Base-by-base conservation (phyloP, 441 rosid species). In the Populus trichocarpa region DNA sequence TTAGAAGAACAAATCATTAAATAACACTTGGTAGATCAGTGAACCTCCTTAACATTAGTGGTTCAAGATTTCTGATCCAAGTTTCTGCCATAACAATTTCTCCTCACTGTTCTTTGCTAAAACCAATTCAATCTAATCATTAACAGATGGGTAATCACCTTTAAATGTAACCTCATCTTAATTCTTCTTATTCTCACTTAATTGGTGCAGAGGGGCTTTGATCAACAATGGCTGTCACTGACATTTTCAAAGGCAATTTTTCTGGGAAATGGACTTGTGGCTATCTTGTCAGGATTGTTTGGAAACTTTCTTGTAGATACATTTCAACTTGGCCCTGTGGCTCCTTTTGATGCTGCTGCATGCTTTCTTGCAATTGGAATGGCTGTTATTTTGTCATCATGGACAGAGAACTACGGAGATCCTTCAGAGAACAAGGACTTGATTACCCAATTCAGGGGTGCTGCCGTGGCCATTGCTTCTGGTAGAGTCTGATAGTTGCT, bases 331-430 rank as follows among this genome's bases (percentile, higher is more conserved):
- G 98, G 97, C 33, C 99, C 99, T 35, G 97, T 93, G 71, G 94
- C 99, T 69, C 98, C 99, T 42, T 95, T 93, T 76, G 97, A 95
- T 83, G 99, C 99, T 73, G 97, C 99, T n/a, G 89, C 97, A 70
- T 93, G 97, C 87, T 90, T 95, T 86, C 92, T 95, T 73, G 92
- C 97, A 63, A 90, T 95, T 28, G 98, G 97, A 28, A 88, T 92
- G 98, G 96, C 93, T 26, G 59, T 95, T 81, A 95, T 95, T 35
- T 73, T 93, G 18, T 93, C 97, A 4, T 83, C 96, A 3, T 95
- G 99, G 99, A 81, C 92, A 67, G 99, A 95, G 68, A 93, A 95
- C 73, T 93, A 83, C 82, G 99, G 98, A 74, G 98, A 92, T 82
- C 83, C 93, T 63, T 90, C 99, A 4, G 98, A 93, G 22, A 93